Conservation (phyloP, 2,329 filamentous ascomycete species). For the Aureobasidium sp. region DNA sequence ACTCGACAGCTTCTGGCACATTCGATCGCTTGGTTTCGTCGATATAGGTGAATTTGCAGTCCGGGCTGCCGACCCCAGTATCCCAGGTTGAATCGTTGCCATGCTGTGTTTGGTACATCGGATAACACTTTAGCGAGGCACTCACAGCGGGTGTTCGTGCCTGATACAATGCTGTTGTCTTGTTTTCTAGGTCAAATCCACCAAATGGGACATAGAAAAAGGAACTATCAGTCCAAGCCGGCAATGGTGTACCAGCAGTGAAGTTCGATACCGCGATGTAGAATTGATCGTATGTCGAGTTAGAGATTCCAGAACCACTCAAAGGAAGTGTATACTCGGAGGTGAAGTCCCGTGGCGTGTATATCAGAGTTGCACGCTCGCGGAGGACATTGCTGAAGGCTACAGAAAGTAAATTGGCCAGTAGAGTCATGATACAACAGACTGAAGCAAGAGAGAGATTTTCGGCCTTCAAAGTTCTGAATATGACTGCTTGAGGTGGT, state of each 20-base stretch:
- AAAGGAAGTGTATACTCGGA: constrained; percentile 19
- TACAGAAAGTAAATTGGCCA: constrained; percentile 47
- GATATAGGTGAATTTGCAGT: background rate
- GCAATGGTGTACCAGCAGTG: constrained; percentile 33
- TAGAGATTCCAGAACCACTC: constrained; percentile 19
- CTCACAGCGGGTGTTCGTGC: constrained; percentile 28
- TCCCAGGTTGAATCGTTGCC: background rate
- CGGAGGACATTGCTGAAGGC: constrained; percentile 44
- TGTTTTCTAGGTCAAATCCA: background rate
- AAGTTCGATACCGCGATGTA: constrained; percentile 39
- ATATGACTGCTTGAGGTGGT: constrained; percentile 44
- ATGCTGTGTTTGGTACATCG: constrained; percentile 18
- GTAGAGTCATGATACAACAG: constrained; percentile 36
- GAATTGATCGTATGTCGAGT: constrained; percentile 28
- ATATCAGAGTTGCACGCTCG: constrained; percentile 22
- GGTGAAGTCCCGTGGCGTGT: constrained; percentile 8
- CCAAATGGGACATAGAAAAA: constrained; percentile 42
- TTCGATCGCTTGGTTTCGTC: too few species aligned
- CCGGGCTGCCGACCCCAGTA: background rate
- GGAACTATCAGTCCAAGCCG: constrained; percentile 40
- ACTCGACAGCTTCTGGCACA: background rate
- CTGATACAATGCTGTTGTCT: constrained; percentile 14
- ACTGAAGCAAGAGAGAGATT: constrained; percentile 42
- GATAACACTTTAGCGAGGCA: constrained; percentile 26
- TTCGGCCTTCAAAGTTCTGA: constrained; percentile 33